phyloP scores from a whole-genome alignment of 352 stramenopile genomes.

The Phytopythium sindhum region DNA sequence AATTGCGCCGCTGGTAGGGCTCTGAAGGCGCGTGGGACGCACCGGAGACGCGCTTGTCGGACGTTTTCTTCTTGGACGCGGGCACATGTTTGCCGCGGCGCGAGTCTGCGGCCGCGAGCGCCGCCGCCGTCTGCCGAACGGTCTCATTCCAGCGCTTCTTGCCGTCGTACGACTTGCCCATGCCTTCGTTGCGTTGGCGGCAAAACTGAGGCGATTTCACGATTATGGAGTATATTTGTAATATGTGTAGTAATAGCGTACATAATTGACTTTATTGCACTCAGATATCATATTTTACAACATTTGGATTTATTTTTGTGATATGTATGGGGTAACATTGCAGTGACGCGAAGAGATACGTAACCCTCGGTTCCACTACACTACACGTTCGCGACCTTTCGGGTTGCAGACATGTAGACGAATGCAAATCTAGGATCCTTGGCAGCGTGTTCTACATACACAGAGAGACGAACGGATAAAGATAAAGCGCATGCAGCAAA shows the following conservation, averaged over 20 bases:
- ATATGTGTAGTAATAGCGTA: background rate
- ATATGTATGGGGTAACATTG: no score
- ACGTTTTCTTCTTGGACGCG: slow-evolving; percentile 15
- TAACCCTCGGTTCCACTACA: no score
- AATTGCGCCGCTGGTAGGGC: background rate
- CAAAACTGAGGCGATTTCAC: no score
- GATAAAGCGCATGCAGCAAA: background rate
- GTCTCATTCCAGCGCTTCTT: slow-evolving; percentile 87
- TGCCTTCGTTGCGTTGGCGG: slow-evolving; percentile 11
- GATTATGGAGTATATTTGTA: no score
- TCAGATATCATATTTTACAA: no score
- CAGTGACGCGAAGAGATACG: no score
- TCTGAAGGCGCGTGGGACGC: background rate
- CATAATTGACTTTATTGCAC: no score
- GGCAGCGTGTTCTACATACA: no score
- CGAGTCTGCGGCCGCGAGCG: slow-evolving; percentile 3
- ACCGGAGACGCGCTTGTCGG: slow-evolving; percentile 67
- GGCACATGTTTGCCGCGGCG: slow-evolving; percentile 4
- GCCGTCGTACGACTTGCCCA: slow-evolving; percentile 77
- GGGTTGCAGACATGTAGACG: background rate
- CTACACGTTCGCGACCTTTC: no score
- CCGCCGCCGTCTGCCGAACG: slow-evolving; percentile 46
- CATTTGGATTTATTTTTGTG: no score
- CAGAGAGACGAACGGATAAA: no score
- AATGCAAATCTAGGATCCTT: background rate